phyloP scores from a whole-genome alignment of 2,329 filamentous ascomycete genomes.

The Fusarium gaditjirri region DNA sequence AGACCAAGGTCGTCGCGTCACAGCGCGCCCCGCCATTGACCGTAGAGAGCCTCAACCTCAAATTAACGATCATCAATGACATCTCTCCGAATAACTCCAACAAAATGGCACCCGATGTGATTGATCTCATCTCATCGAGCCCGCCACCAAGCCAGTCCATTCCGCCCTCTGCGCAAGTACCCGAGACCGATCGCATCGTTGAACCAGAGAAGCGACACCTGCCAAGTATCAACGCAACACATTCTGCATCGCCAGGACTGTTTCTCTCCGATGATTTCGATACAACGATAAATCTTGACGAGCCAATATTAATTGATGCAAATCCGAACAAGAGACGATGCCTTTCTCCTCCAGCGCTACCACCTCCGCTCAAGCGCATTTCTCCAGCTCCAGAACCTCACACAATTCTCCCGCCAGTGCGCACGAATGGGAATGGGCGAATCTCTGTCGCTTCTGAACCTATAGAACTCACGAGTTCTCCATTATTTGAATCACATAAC shows the following conservation, averaged over 20 bases:
- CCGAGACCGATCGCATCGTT: neutral
- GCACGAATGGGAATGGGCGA: slow-evolving; percentile 7
- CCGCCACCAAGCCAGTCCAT: slow-evolving; percentile 33
- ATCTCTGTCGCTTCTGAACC: slow-evolving; percentile 28
- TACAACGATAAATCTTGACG: slow-evolving; percentile 52
- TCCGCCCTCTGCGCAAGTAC: slow-evolving; percentile 6
- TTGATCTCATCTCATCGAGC: slow-evolving; percentile 53
- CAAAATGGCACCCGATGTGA: slow-evolving; percentile 49
- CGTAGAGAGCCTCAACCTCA: neutral
- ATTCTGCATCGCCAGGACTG: slow-evolving; percentile 1
- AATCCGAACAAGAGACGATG: slow-evolving; percentile 47
- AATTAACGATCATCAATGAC: neutral
- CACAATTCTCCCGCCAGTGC: slow-evolving; percentile 11
- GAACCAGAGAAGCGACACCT: neutral
- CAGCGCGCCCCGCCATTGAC: slow-evolving; percentile 29
- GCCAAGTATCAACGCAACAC: neutral
- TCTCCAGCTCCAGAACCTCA: slow-evolving; percentile 13
- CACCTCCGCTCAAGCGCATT: slow-evolving; percentile 28
- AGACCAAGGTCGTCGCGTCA: slow-evolving; percentile 27
- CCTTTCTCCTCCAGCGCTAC: slow-evolving; percentile 32
- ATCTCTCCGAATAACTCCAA: neutral
- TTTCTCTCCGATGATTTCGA: slow-evolving; percentile 54
- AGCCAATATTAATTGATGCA: slow-evolving; percentile 34
- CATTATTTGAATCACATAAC: slow-evolving; percentile 24
- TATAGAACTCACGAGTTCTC: slow-evolving; percentile 54